Evolutionary conservation across 2,329 filamentous ascomycete species (phyloP).

Genomic region (Colletotrichum liriopes): DNA sequence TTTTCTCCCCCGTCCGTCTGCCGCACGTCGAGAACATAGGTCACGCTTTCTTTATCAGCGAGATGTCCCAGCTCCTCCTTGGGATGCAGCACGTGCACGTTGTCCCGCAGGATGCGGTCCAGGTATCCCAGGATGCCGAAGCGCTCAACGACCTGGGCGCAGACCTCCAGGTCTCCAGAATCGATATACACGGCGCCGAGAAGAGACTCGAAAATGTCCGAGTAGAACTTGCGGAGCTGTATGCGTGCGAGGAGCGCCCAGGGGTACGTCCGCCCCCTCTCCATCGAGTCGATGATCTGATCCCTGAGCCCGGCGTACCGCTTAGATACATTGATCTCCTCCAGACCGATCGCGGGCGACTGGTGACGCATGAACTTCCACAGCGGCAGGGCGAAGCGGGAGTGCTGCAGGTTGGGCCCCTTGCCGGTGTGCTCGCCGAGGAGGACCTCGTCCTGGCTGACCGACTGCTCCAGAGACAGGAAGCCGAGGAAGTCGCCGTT

Average conservation of each 20-base stretch:
- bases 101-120: conserved; percentile 71
- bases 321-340: conserved; percentile 60
- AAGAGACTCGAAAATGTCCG: conserved; percentile 85
- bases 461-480: conserved; percentile 73
- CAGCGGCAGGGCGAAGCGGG: conserved; percentile 59
- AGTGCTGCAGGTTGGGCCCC: conserved; percentile 42
- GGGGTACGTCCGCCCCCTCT: conserved; percentile 73
- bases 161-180: conserved; percentile 73
- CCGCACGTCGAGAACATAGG: conserved; percentile 63
- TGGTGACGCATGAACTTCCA: conserved; percentile 80
- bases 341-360: conserved; percentile 61
- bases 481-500: conserved; percentile 88
- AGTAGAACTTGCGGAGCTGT: conserved; percentile 82
- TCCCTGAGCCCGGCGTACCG: conserved; percentile 66
- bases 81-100: conserved; percentile 73
- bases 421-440: conserved; percentile 43
- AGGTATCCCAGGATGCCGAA: conserved; percentile 78
- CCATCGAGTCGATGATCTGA: conserved; percentile 66
- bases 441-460: conserved; percentile 45
- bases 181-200: conserved; percentile 91
- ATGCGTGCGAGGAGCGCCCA: conserved; percentile 81
- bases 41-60: conserved; percentile 66
- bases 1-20: conserved; percentile 45
- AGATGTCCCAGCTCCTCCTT: conserved; percentile 79
- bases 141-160: conserved; percentile 71